Base-by-base conservation (phyloP, 2,329 filamentous ascomycete species). In the Beauveria sp. region DNA sequence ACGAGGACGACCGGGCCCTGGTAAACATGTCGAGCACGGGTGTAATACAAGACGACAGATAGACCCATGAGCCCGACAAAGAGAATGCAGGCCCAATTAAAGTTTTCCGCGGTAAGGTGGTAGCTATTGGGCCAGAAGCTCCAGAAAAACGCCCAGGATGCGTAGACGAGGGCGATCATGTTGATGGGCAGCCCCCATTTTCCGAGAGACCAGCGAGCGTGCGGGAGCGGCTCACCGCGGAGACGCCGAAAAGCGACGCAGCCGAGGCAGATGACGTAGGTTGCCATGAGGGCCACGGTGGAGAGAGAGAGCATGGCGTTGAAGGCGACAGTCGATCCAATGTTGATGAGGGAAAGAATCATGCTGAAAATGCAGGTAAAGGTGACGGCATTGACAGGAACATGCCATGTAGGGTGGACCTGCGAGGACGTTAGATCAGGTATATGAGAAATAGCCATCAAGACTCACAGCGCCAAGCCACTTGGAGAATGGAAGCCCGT, bases 251-350 rank as follows among this genome's bases (percentile, higher is more conserved):
- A 52, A 20, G 64, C 49, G 20, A 66, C 51, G 59, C 62, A 66
- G n/a, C 63, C 62, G 38, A 65, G 62, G 38, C 65, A 64, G 5
- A 66, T 45, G 24, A 43, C 34, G 40, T 66, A 66, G 55, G 62
- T 64, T 26, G 63, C 63, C 42, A 66, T 62, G 20, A 65, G 40
- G 18, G 65, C 65, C 7, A 66, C 65, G 3, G 60, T 65, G 24
- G 46, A 61, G 8, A 66, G 65, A 1, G 65, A 66, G 2, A 59
- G 59, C 24, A 66, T 65, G 50, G 65, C 65, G 52, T 66, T 64
- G 55, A 66, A 66, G 7, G 65, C 64, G 38, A 65, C 63, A 8
- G 62, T 60, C 12, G 63, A 65, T 26, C 63, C 64, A 24, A 66
- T 58, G 54, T 66, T 63, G 38, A 64, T 66, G 49, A 63, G 58